Base-by-base conservation (phyloP, 2,329 filamentous ascomycete species). In the Xylaria sp. region DNA sequence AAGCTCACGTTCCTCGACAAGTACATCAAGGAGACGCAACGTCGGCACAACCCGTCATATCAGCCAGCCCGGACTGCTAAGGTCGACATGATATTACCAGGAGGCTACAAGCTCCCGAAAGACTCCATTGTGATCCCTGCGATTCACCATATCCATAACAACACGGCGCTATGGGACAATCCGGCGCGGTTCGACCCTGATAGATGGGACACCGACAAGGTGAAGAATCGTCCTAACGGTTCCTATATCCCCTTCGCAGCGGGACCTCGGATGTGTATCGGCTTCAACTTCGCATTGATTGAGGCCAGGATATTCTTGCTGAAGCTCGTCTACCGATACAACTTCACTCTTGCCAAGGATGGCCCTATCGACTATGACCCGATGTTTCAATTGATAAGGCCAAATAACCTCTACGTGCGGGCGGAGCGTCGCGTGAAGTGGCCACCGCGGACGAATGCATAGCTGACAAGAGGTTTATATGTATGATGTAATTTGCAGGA, bases 251-350 rank as follows among this genome's bases (percentile, higher is more conserved):
- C 89, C 0, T 91, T 91, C 70, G 88, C 85, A 0, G 80, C 83
- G 0, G 89, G 89, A 0, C 84, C 82, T 0, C 80, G 89, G 1
- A 85, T 84, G 79, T 91, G 89, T 69, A 87, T 91, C 64, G 89
- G 88, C 0, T 90, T 89, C 82, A 90, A 89, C 78, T 89, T 90
- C 76, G 89, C 88, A 0, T 79, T 90, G 7, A 83, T 86, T 67
- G 88, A 91, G 77, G 82, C 89, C 67, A 90, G 90, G 80, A 81
- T 89, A 3, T 84, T 89, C 72, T 48, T 91, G 70, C 81, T 84
- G 1, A 87, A 90, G 79, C 78, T 91, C 46, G 77, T 90, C 1
- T 90, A 84, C 66, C 81, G 88, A 8, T 90, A 91, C 75, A 80
- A 86, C 64, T 90, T 89, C 67, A 77, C 69, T 10, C 76, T 82